Percentiles rank a stretch among this genome's conserved stretches.
phyloP scores from a whole-genome alignment of 176 grass and related monocot genomes.

The Carex cristatella region DNA sequence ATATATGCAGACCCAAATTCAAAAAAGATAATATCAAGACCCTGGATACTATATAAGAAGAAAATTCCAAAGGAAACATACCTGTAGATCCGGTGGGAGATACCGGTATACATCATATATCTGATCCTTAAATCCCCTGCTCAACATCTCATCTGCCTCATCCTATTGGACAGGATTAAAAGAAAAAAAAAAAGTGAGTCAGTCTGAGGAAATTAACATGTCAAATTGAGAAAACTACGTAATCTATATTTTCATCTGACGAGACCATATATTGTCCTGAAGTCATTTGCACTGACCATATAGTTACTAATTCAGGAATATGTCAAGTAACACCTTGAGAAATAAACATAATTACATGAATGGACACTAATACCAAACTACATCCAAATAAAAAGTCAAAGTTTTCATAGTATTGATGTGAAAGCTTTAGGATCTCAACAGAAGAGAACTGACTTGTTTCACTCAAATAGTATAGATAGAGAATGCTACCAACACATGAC shows the following conservation, averaged over 20 bases:
- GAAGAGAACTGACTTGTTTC: background rate
- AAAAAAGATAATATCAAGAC: background rate
- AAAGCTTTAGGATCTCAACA: background rate
- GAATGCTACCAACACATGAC: background rate
- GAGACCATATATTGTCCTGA: background rate
- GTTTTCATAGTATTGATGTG: background rate
- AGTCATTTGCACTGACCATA: background rate
- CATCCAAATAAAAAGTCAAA: background rate
- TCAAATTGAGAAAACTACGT: background rate
- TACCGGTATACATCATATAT: constrained; percentile 91
- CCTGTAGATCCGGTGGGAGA: constrained; percentile 83
- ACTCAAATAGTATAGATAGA: background rate
- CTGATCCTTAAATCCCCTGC: constrained; percentile 90
- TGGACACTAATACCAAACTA: background rate
- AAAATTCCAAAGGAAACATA: background rate
- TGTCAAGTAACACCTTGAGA: background rate
- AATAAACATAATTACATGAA: background rate
- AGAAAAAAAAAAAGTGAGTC: background rate
- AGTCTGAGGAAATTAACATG: background rate
- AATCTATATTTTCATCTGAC: background rate
- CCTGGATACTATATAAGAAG: background rate
- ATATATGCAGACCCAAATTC: background rate
- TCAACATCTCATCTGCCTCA: constrained; percentile 97
- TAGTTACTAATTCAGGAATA: background rate
- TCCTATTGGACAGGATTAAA: constrained; percentile 31